Evolutionary conservation across 192 early-diverging fungal species (phyloP), one percentile per base, ranked within the genome.

Genomic region (Jimgerdemannia lactiflua): DNA sequence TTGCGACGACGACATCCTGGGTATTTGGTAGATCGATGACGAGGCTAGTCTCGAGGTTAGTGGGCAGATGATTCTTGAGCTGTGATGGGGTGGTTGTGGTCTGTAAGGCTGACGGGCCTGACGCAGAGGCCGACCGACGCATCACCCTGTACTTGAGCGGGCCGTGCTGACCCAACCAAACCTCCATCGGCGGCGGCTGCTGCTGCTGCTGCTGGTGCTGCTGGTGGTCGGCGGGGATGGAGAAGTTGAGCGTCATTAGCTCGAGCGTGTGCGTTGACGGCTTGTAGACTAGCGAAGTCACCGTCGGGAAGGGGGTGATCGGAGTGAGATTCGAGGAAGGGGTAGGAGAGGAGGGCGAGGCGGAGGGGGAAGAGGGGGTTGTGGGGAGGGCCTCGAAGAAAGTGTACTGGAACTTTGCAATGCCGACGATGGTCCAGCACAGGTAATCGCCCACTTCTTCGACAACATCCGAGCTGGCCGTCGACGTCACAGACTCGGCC

Each of bases 401-500:
- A 1, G 79, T 79, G 44, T 84, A 81, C 67, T 84, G 80, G 43
- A 84, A 84, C 54, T 81, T 80, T 42, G 83, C 85, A 75, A 94
- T 92, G 54, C 91, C 91, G 69, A 94, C 93, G 69, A 94, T 93
- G 3, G 93, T 94, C 93, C 93, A 94, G 85, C 93, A 94, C 67
- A 94, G 82, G 75, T 90, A 91, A 73, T 94, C 93, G 78, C 93
- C 92, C 14, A 92, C 84, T 75, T 85, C 85, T 71, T 84, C 80
- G 4, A 73, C 39, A 4, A 39, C 19, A 41, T 68, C 67, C 75
- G 18, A 42, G 29, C 39, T 40, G 18, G 19, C 18, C 6, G 29
- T 41, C 67, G 67, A 68, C 9, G 67, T 14, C 0, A 19, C 0
- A 19, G 40, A 68, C 6, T 20, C 64, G 14, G 64, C 40, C 67